Conservation (phyloP, 441 rosid genomes). For the Syzygium syzygioides region DNA sequence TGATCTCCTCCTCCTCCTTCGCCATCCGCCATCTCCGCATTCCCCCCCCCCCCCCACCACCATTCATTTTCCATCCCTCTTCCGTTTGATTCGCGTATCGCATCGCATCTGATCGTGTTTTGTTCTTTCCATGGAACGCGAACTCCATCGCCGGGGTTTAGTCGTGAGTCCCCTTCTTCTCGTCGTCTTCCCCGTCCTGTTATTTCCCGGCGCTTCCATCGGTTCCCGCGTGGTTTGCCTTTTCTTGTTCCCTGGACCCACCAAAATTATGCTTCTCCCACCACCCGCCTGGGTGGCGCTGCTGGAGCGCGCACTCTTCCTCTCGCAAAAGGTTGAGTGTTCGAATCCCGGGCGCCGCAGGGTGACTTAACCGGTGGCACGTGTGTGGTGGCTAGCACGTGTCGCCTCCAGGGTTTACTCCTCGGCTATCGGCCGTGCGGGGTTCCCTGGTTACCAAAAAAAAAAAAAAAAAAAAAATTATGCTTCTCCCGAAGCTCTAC, state of each 20-base stretch:
- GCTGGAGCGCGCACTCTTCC: no score
- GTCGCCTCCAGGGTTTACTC: no score
- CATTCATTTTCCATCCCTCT: not conserved
- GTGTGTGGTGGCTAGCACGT: no score
- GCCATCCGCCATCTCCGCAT: not conserved
- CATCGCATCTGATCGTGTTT: not conserved
- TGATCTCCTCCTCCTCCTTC: not conserved
- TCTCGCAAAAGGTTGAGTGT: no score
- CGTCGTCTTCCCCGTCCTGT: not conserved
- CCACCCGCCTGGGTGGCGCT: no score
- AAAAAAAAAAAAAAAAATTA: no score
- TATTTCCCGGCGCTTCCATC: not conserved
- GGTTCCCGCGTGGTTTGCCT: not conserved
- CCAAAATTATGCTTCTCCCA: not conserved
- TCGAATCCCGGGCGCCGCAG: no score
- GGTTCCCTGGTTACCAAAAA: no score
- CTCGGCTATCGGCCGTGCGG: no score
- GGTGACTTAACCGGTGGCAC: no score
- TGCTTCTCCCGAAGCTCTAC: not conserved
- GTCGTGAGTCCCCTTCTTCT: slow-evolving; percentile 29
- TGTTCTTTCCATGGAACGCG: slow-evolving; percentile 38
- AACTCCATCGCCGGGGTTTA: slow-evolving; percentile 29
- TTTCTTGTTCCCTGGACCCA: not conserved
- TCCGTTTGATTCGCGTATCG: not conserved
- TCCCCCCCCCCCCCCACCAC: not conserved